Base-by-base conservation (phyloP, 768 basidiomycete genomes). In the Pleurotus tuber-regium region DNA sequence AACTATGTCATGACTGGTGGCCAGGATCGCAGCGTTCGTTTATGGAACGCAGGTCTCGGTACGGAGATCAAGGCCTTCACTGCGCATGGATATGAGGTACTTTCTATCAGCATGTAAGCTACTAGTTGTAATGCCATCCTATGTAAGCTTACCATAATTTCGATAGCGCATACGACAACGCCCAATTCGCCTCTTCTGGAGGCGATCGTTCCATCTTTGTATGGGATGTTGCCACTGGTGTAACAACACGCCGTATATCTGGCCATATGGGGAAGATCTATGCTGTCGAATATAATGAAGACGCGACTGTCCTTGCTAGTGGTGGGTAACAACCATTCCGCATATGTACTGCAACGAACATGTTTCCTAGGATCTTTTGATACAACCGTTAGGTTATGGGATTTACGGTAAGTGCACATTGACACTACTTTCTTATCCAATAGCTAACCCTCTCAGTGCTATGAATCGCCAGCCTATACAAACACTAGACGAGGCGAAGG, bases 1-100 rank as follows among this genome's bases (percentile, higher is more conserved):
- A 92, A 87, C 56, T 98, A 99, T 64, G 73, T 92, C 54, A 77
- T 99, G n/a, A 87, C 92, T 1, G 97, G 96, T 7, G 94, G 94
- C 16, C 87, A 92, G 65, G 97, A 98, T 69, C 80, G 94, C 43
- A 83, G 85, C 1, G 79, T 98, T 47, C 80, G 89, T 42, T 81
- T 98, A 31, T 98, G 93, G 89, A 99, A 98, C 67, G 88, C 93
- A 3, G 74, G 72, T 48, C 68, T 82, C 26, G 97, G 95, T 19
- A 77, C 84, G n/a, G 85, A 96, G 70, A 91, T 99, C 70, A 97
- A 97, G 70, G 66, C 75, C 0, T 99, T 97, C 66, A 72, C 83
- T 51, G 92, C 91, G 7, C 96, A 98, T 66, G 96, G 93, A 24
- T 96, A 98, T 65, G 97, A 98, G 65, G 90, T 99, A 3, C 78